Evolutionary conservation across 2,329 filamentous ascomycete genomes (phyloP), one percentile per base, ranked within the genome.

Genomic region (Pyrenochaeta sp.): DNA sequence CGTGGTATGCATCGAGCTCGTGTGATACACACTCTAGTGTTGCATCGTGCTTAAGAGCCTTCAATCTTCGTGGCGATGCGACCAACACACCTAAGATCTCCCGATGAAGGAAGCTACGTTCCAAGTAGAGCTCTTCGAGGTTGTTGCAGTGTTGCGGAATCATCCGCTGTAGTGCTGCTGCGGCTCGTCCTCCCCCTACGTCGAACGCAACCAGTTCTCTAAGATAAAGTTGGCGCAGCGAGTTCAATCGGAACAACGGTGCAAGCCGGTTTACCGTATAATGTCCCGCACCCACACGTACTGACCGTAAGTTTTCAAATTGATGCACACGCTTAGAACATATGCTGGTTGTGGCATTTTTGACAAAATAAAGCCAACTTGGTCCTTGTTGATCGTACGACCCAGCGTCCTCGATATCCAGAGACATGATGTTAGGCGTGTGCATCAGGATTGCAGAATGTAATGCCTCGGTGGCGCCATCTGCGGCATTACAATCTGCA

Each of bases 381-480:
- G 65, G 65, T 9, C 25, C 40, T n/a, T 56, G 52, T 30, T 61
- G 52, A 19, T 37, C 13, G 1, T 50, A 8, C 12, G 22, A 30
- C 10, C 19, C 12, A 0, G 10, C 15, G 9, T 52, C 48, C 25
- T 47, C 15, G 8, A 52, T 30, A n/a, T 12, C 25, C 12, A 66
- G 50, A 22, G 46, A 52, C 7, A 24, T 22, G 2, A 75, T 36
- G n/a, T 74, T 70, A 1, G 69, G 67, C 24, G 66, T 66, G 27
- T 62, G 59, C 42, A 74, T 61, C 27, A 74, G 43, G 4, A 73
- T 66, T 8, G 69, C 64, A 8, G 64, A 60, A 34, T 68, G 64
- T 5, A 74, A 24, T 2, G 57, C 52, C 40, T 73, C 64, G 15
- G 67, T 50, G 19, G 67, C 52, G 13, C 48, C 42, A 10, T 50